Evolutionary conservation across 177 flowering plant species (phyloP).

Genomic region (Vitis hybrid): DNA sequence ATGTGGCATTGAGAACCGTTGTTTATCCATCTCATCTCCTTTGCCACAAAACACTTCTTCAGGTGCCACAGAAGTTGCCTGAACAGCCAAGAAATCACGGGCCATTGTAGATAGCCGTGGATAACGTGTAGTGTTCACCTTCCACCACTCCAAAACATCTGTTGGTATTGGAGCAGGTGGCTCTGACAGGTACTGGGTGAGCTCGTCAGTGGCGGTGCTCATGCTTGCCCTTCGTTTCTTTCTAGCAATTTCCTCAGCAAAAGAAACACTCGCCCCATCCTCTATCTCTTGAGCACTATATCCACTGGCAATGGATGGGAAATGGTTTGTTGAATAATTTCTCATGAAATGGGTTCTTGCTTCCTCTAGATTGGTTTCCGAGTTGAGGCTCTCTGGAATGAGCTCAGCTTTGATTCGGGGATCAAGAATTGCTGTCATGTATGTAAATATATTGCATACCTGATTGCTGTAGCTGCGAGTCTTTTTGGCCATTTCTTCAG

Average conservation of each 20-base stretch:
- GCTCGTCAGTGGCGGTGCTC: conserved; percentile 70
- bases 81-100: conserved; percentile 85
- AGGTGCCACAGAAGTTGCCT: conserved; percentile 73
- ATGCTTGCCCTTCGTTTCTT: conserved; percentile 77
- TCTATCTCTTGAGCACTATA: conserved; percentile 53
- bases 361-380: conserved; percentile 64
- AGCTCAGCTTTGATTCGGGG: conserved; percentile 89
- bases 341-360: conserved; percentile 77
- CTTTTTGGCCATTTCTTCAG: conserved; percentile 77
- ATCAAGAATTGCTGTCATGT: conserved; percentile 92
- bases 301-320: conserved; percentile 50
- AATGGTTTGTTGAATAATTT: conserved; percentile 64
- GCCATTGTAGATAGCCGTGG: conserved; percentile 95
- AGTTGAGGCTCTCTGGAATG: conserved; percentile 72
- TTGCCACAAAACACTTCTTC: conserved; percentile 69
- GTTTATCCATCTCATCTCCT: conserved; percentile 77
- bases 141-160: conserved; percentile 98
- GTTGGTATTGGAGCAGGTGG: conserved; percentile 77
- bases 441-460: conserved; percentile 69
- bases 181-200: conserved; percentile 85
- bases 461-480: conserved; percentile 61
- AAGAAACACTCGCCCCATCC: conserved; percentile 69
- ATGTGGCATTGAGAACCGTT: conserved; percentile 53
- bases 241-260: conserved; percentile 96
- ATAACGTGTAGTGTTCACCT: conserved; percentile 71